These are phyloP conservation scores for Lunularia cruciata DNA, from an alignment of 225 moss, liverwort and hornwort genomes.

Conservation along the genomic window DNA sequence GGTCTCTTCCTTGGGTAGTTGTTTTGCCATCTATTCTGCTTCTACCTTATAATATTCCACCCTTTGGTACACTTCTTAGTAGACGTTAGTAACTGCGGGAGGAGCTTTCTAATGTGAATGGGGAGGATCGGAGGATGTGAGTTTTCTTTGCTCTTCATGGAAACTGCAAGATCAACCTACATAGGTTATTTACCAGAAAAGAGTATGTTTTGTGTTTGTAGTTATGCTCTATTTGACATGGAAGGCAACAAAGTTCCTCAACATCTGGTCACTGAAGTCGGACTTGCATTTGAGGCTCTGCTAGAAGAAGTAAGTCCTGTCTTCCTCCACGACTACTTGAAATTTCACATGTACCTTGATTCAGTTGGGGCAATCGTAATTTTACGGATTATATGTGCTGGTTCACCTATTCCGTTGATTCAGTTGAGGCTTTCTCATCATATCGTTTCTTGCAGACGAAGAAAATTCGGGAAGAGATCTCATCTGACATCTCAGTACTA, in stretches of 20 bases:
- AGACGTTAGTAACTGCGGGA: too few relatives aligned
- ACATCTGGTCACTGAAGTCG: conserved; percentile 84
- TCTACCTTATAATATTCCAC: too few relatives aligned
- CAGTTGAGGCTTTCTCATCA: too few relatives aligned
- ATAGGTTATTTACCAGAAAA: too few relatives aligned
- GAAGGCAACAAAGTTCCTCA: conserved; percentile 93
- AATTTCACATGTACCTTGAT: neutral
- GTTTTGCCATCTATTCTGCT: too few relatives aligned
- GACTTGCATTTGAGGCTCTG: conserved; percentile 79
- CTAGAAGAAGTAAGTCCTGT: conserved; percentile 70
- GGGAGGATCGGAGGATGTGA: too few relatives aligned
- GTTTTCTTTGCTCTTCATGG: too few relatives aligned
- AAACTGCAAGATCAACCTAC: too few relatives aligned
- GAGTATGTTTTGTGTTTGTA: conserved; percentile 41
- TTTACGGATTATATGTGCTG: neutral
- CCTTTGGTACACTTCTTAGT: too few relatives aligned
- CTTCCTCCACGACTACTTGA: neutral
- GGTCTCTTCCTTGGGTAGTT: too few relatives aligned
- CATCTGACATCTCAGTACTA: conserved; percentile 76
- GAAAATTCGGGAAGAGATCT: conserved; percentile 79
- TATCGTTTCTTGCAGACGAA: conserved; percentile 66
- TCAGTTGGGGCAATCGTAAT: neutral
- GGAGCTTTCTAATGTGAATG: too few relatives aligned
- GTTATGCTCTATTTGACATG: conserved; percentile 97
- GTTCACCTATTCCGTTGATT: neutral